phyloP scores from a whole-genome alignment of 208 protist species.

The Leishmania turanica region DNA sequence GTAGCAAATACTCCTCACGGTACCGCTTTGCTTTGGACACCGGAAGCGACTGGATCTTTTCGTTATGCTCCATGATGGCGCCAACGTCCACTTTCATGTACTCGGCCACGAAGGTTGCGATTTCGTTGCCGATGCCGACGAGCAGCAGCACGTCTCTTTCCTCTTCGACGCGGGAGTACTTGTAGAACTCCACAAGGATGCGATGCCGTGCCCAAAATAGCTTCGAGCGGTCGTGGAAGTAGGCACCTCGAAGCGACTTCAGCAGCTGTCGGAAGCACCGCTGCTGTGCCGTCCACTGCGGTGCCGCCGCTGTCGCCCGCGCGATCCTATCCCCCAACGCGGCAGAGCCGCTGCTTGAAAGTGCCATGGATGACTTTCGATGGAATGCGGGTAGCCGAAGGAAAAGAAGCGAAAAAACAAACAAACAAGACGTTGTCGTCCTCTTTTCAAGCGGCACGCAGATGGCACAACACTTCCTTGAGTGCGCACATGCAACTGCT shows the following conservation, averaged over 20 bases:
- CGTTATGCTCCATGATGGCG: conserved; percentile 85
- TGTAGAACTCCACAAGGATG: conserved; percentile 90
- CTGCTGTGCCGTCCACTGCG: conserved; percentile 72
- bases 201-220: conserved; percentile 91
- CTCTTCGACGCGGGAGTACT: conserved; percentile 68
- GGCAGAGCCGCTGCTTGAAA: conserved; percentile 21
- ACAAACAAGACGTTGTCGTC: background rate
- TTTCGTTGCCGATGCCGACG: conserved; percentile 62
- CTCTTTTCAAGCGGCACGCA: background rate
- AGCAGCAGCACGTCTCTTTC: conserved; percentile 52
- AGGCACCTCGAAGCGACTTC: conserved; percentile 70
- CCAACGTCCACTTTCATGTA: conserved; percentile 89
- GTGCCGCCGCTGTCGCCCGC: background rate
- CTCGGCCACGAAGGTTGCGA: conserved; percentile 69
- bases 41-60: conserved; percentile 70
- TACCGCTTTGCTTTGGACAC: conserved; percentile 79
- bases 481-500: background rate
- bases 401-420: background rate
- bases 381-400: background rate
- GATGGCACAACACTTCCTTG: background rate
- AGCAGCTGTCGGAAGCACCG: conserved; percentile 73
- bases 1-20: conserved; percentile 72
- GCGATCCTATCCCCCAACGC: conserved; percentile 1
- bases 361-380: background rate
- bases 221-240: conserved; percentile 87